Conservation (phyloP, 1,284 basidiomycete genomes). For the Butyriboletus appendiculatus region DNA sequence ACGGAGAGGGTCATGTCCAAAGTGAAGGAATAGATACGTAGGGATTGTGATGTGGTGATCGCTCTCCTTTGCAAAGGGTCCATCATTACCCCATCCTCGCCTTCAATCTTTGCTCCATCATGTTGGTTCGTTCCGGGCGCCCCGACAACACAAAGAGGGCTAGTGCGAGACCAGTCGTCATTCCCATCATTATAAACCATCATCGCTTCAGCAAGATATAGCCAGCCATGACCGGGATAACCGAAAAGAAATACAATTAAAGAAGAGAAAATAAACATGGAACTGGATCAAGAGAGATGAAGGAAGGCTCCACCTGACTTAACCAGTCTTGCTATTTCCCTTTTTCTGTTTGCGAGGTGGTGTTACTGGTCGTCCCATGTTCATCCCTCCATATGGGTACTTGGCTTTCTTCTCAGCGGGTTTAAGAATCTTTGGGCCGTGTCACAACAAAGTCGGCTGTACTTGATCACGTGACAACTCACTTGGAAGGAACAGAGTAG, state of each 20-base stretch:
- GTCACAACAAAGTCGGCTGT: constrained; percentile 1
- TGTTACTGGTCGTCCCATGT: constrained; percentile 76
- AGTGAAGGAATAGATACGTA: constrained; percentile 37
- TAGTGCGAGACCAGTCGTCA: constrained; percentile 16
- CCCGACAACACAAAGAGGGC: constrained; percentile 6
- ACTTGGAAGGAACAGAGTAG: constrained; percentile 98
- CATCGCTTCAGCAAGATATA: constrained; percentile 30
- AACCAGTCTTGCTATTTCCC: constrained; percentile 69
- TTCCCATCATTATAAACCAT: constrained; percentile 22
- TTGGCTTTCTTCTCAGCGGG: constrained; percentile 99
- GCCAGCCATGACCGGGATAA: constrained; percentile 29
- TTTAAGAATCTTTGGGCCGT: constrained; percentile 80
- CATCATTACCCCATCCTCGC: constrained; percentile 19
- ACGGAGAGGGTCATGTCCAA: constrained; percentile 27
- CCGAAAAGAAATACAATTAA: constrained; percentile 28
- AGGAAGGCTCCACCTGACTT: constrained; percentile 32
- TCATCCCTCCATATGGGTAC: constrained; percentile 83
- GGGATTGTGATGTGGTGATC: constrained; percentile 27
- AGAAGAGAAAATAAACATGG: constrained; percentile 32
- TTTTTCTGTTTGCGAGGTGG: constrained; percentile 87
- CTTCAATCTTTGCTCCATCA: constrained; percentile 13
- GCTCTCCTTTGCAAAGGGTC: constrained; percentile 21
- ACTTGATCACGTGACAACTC: constrained; percentile 34
- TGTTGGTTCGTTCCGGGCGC: constrained; percentile 11
- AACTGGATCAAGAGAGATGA: constrained; percentile 28